Evolutionary conservation across 2,329 filamentous ascomycete genomes (phyloP).

Genomic region (Ceratocystis albifundus): DNA sequence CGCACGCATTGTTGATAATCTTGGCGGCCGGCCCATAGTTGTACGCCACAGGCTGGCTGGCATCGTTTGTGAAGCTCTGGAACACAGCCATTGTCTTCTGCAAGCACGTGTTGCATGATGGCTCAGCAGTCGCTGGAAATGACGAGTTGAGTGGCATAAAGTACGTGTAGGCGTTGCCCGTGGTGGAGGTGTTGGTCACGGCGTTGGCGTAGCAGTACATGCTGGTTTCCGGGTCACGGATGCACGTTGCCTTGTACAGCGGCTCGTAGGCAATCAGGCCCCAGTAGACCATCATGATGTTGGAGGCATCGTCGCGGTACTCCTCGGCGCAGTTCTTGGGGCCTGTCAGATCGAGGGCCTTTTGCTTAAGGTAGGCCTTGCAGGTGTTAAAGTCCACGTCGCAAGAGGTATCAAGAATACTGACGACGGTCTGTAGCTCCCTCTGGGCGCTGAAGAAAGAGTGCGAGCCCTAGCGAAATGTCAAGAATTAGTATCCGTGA

Average conservation of each 20-base stretch:
- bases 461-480: constrained; percentile 53
- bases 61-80: constrained; percentile 54
- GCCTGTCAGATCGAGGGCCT: constrained; percentile 54
- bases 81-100: constrained; percentile 74
- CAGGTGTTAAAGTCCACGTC: constrained; percentile 55
- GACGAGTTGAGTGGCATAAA: constrained; percentile 67
- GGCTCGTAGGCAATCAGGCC: constrained; percentile 67
- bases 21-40: constrained; percentile 62
- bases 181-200: constrained; percentile 59
- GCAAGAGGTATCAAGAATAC: constrained; percentile 70
- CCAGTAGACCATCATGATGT: constrained; percentile 62
- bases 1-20: constrained; percentile 58
- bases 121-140: constrained; percentile 55
- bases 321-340: constrained; percentile 60
- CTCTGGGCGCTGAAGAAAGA: constrained; percentile 72
- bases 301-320: constrained; percentile 51
- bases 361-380: constrained; percentile 47
- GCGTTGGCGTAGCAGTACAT: constrained; percentile 77
- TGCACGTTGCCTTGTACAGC: constrained; percentile 69
- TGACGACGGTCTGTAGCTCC: constrained; percentile 59
- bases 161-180: constrained; percentile 70
- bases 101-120: constrained; percentile 65
- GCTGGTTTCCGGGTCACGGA: constrained; percentile 52
- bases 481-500: constrained; percentile 24
- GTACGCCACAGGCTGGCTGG: constrained; percentile 51